phyloP scores from a whole-genome alignment of 495 filamentous ascomycete genomes.

The Penicillium tannophilum region DNA sequence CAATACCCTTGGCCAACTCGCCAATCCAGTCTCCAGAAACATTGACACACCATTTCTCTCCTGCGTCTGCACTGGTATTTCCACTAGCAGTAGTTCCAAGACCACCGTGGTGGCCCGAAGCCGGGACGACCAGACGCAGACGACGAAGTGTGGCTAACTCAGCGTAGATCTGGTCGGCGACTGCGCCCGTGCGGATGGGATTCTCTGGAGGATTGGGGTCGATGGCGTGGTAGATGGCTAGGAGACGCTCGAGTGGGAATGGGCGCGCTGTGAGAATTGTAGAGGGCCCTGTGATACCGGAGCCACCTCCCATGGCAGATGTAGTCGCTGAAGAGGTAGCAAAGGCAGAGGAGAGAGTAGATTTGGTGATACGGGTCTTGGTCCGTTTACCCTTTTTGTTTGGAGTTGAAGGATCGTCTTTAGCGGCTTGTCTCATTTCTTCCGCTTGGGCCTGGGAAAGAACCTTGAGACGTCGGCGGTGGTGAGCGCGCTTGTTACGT shows the following conservation, averaged over 20 bases:
- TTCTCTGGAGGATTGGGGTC: conserved; percentile 63
- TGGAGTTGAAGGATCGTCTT: conserved; percentile 27
- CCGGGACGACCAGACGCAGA: conserved; percentile 70
- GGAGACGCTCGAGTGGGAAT: conserved; percentile 83
- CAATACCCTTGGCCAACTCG: conserved; percentile 49
- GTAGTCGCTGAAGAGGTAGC: conserved; percentile 43
- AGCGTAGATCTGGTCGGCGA: conserved; percentile 64
- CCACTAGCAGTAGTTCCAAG: conserved; percentile 37
- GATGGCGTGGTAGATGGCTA: conserved; percentile 85
- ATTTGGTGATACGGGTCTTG: conserved; percentile 54
- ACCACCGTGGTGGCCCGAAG: conserved; percentile 45
- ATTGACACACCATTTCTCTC: conserved; percentile 52
- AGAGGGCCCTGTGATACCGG: conserved; percentile 62
- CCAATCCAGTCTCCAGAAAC: conserved; percentile 52
- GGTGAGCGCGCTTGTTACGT: conserved; percentile 56
- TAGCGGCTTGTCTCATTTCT: conserved; percentile 31
- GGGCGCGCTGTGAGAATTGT: conserved; percentile 74
- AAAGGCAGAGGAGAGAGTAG: conserved; percentile 43
- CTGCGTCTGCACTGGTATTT: conserved; percentile 43
- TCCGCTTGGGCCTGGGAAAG: conserved; percentile 47
- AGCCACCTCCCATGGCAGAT: conserved; percentile 35
- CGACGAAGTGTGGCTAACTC: conserved; percentile 81
- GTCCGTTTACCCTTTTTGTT: conserved; percentile 40
- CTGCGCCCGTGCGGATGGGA: conserved; percentile 46
- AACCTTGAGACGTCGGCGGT: conserved; percentile 54